Evolutionary conservation across 331 rosid species (phyloP), one percentile per base, ranked within the genome.

Genomic region (Arachis monticola): DNA sequence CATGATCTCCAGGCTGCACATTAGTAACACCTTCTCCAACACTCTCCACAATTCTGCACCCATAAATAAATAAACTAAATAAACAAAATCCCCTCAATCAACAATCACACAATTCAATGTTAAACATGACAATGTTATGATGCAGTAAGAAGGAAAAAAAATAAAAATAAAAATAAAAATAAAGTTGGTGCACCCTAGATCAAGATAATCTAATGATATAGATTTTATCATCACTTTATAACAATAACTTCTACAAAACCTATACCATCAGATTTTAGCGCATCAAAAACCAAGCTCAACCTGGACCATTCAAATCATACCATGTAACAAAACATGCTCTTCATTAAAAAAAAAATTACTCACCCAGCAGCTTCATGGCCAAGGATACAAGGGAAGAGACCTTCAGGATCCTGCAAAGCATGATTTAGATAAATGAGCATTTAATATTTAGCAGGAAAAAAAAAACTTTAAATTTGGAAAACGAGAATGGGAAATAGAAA

Each of bases 331-430:
- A 70, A 53, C 6, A 53, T 53, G 59, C 31, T n/a, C 59, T n/a
- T 53, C 31, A 13, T 9, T 17, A 5, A 53, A 46, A 30, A 70
- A 57, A 42, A 64, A 50, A 11, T 55, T 27, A 75, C 70, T 47
- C 81, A 94, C 99, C 99, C 99, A 31, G 99, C 99, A 76, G 99
- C 99, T 85, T 94, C 99, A 13, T 94, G 99, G 35, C 99, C 99
- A 44, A 94, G 96, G 78, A 94, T 92, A 63, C 95, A 92, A 2
- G 99, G 99, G 78, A 94, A 94, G 77, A 94, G 79, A 6, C 82
- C 85, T 72, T 73, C 83, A 0, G 86, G 83, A 7, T 82, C 86
- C 76, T 79, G 73, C 78, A 75, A 55, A 52, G 47, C 35, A 64
- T 41, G 6, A 10, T 11, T 11, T 63, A 12, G 64, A 22, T 10